Evolutionary conservation across 148 eudicot genomes (phyloP), one percentile per base, ranked within the genome.

Genomic region (Vaccinium macrocarpon): DNA sequence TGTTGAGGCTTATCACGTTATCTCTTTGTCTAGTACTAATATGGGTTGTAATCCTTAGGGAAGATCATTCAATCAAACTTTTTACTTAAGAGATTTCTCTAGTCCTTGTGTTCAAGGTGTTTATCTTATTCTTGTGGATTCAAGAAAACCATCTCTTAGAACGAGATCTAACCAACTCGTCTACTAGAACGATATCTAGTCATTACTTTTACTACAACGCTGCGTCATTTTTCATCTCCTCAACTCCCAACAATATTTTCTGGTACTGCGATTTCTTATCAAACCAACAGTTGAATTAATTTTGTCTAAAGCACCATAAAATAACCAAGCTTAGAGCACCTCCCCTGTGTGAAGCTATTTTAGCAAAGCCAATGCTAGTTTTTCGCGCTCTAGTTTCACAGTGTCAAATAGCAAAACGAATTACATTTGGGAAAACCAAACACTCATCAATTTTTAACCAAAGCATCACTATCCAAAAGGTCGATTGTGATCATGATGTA

Each of bases 401-500:
- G 7, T 25, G 73, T 68, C 38, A 14, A 29, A 5, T 29, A 14
- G 6, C 73, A 68, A 12, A 68, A 29, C 8, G 0, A 11, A 29
- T 27, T 27, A 18, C 73, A 66, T 61, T 66, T 66, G 11, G 15
- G 38, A 23, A 64, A 64, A 27, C 71, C 71, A 64, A n/a, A 64
- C 14, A 38, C 38, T 68, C 18, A 27, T 27, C 19, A 29, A 68
- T 68, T 32, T 66, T 29, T 13, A 68, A 68, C 38, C 73, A 27
- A 23, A 0, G 18, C 73, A 68, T 68, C 38, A 68, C 15, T 68
- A 27, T 29, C 38, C 73, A 68, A 68, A 68, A 27, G 42, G 1
- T 68, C 73, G 29, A 18, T 68, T 68, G 73, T 53, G 64, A 80
- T 32, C 64, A 80, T n/a, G 81, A 29, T 79, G 21, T 21, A 14